Evolutionary conservation across 2,329 filamentous ascomycete genomes (phyloP).

Genomic region (Hymenoscyphus albidus): DNA sequence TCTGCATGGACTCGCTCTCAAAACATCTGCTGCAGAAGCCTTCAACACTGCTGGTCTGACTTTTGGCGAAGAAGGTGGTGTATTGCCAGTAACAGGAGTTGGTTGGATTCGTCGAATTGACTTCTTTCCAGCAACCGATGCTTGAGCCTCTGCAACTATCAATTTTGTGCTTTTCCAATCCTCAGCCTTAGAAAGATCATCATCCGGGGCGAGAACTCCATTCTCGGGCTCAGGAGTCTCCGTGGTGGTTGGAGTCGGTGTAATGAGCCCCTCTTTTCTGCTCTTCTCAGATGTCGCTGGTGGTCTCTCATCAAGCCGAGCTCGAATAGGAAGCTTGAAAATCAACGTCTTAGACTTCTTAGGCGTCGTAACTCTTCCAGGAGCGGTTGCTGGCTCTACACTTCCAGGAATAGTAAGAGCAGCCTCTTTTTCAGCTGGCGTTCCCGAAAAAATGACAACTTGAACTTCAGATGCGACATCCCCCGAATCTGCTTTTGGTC

Average conservation of each 20-base stretch:
- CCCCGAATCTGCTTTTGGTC: not conserved
- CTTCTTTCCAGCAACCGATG: not conserved
- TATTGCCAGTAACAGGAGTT: not conserved
- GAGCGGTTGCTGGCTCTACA: not conserved
- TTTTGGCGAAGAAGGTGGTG: not conserved
- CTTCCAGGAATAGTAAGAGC: not conserved
- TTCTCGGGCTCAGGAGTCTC: not conserved
- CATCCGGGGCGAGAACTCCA: not conserved
- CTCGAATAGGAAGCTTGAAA: not conserved
- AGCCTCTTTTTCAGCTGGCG: not conserved
- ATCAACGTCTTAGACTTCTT: too few relatives aligned
- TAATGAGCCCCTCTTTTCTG: not conserved
- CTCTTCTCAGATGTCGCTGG: not conserved
- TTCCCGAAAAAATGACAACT: not conserved
- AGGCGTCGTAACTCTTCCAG: too few relatives aligned
- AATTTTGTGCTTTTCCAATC: not conserved
- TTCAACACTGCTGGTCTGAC: not conserved
- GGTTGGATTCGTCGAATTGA: not conserved
- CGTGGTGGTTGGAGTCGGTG: not conserved
- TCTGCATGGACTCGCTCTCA: not conserved
- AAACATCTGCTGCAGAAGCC: not conserved
- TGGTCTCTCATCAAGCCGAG: not conserved
- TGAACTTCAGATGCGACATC: not conserved
- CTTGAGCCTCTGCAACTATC: not conserved
- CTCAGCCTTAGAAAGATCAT: not conserved